Evolutionary conservation across 1,284 basidiomycete genomes (phyloP), one percentile per base, ranked within the genome.

Genomic region (Rhodotorula mucilaginosa): DNA sequence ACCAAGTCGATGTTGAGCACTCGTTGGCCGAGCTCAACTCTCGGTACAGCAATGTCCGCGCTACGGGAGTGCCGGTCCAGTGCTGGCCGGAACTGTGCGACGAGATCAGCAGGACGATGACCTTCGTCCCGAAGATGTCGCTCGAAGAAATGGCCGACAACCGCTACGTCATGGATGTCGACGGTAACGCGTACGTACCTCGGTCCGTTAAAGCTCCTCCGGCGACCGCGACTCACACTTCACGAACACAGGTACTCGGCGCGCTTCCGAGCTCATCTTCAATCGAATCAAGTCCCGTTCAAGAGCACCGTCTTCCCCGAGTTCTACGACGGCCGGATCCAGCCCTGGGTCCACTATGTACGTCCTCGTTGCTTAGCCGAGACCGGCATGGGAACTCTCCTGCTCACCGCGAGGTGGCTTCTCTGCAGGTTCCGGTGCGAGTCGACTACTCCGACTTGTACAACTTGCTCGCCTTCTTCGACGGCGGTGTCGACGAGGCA

Each of bases 281-380:
- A 85, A 39, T 84, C 86, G 31, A 87, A 88, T 64, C 84, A 88
- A 4, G 81, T 89, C 49, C 81, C 89, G 15, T 86, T 89, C 79
- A 89, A 89, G 78, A 81, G 85, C 6, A 89, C 87, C 0, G 82
- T 86, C 48, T 89, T 87, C 74, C 87, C 86, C 0, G 54, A 52
- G 80, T 89, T 77, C 76, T 79, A 72, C 64, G 26, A 63, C 18
- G 74, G 76, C 29, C 72, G 73, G 1, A 72, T 78, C 39, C 70
- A 74, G 49, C 78, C 78, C 10, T 79, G 77, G 78, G 64, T 78
- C 1, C 78, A 78, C 65, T 77, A 68, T 58, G 70, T 80, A 23
- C 48, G 18, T 56, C 3, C 82, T 82, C 21, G 44, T 26, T 31
- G 18, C 12, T 29, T 13, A 29, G 1, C n/a, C 26, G 26, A 16